Conservation (phyloP, 306 rosid species). For the Boehmeria nivea region DNA sequence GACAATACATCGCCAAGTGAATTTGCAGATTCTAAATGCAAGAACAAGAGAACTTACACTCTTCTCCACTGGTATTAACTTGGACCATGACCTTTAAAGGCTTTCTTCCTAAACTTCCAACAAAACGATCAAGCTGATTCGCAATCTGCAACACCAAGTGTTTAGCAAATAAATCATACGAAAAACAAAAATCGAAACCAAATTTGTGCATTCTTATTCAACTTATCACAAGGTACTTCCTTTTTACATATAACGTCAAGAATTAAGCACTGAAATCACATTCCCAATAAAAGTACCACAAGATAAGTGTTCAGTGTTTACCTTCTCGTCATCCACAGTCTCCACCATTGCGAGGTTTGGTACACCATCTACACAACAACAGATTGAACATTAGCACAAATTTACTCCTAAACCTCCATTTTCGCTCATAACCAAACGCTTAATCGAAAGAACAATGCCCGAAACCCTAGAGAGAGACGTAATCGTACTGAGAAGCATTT, state of each 20-base stretch:
- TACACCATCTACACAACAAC: conserved; percentile 51
- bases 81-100: conserved; percentile 80
- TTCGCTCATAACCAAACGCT: neutral
- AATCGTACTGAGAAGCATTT: conserved; percentile 64
- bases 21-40: conserved; percentile 14
- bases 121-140: conserved; percentile 58
- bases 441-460: too few relatives aligned
- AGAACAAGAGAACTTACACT: conserved; percentile 47
- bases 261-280: neutral
- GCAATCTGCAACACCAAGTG: conserved; percentile 49
- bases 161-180: neutral
- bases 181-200: neutral
- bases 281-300: neutral
- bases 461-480: neutral
- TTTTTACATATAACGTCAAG: neutral
- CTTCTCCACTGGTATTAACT: conserved; percentile 98
- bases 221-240: neutral
- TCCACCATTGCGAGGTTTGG: conserved; percentile 80
- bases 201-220: neutral
- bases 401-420: neutral
- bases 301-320: too few relatives aligned
- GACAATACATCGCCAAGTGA: conserved; percentile 15
- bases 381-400: neutral
- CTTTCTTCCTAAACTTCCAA: conserved; percentile 66
- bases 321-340: conserved; percentile 84